Evolutionary conservation across 108 stramenopile genomes (phyloP).

Genomic region (Cyclotella atomus): DNA sequence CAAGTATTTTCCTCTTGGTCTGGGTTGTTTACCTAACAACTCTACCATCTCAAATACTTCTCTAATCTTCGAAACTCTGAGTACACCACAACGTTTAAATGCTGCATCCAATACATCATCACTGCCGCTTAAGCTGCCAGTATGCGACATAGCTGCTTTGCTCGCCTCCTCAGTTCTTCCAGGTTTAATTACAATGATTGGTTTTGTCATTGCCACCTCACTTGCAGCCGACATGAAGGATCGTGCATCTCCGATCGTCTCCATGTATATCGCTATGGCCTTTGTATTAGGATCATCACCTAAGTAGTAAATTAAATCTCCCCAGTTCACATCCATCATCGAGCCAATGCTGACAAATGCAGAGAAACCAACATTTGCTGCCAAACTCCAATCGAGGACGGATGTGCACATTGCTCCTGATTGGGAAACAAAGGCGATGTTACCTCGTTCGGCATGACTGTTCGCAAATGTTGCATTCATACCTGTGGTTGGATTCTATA

Average conservation of each 20-base stretch:
- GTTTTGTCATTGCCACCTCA: slow-evolving; percentile 47
- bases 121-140: slow-evolving; percentile 37
- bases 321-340: slow-evolving; percentile 45
- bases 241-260: slow-evolving; percentile 42
- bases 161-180: slow-evolving; percentile 36
- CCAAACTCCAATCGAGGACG: slow-evolving; percentile 41
- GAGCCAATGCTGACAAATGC: slow-evolving; percentile 36
- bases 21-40: slow-evolving; percentile 44
- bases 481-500: slow-evolving; percentile 35
- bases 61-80: slow-evolving; percentile 41
- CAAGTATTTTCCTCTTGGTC: slow-evolving; percentile 35
- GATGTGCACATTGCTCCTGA: slow-evolving; percentile 42
- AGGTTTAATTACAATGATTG: slow-evolving; percentile 46
- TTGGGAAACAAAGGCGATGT: slow-evolving; percentile 37
- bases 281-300: slow-evolving; percentile 47
- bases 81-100: slow-evolving; percentile 41
- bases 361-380: slow-evolving; percentile 43
- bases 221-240: slow-evolving; percentile 46
- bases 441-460: slow-evolving; percentile 30
- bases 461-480: slow-evolving; percentile 46
- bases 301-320: slow-evolving; percentile 42
- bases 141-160: slow-evolving; percentile 39
- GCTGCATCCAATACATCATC: slow-evolving; percentile 50
- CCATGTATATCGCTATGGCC: slow-evolving; percentile 50
- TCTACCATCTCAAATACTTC: slow-evolving; percentile 51